Conservation (phyloP, 2,329 filamentous ascomycete genomes). For the Exophiala sp. region DNA sequence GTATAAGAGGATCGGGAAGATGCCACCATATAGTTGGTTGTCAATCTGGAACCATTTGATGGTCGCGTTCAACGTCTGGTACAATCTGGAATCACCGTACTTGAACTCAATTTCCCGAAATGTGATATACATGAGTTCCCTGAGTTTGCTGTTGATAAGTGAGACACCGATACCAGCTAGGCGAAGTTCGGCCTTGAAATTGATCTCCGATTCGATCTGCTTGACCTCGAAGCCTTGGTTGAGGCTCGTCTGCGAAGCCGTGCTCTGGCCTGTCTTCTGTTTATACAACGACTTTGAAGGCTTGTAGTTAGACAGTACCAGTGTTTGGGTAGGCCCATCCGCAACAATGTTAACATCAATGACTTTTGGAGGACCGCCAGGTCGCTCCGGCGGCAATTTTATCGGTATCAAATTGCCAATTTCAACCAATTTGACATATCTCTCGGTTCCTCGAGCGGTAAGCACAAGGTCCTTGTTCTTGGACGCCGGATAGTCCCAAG, state of each 20-base stretch:
- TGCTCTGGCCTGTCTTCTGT: conserved; percentile 50
- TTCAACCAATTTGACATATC: conserved; percentile 90
- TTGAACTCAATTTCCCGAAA: conserved; percentile 85
- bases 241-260: conserved; percentile 52
- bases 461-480: conserved; percentile 92
- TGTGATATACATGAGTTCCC: conserved; percentile 88
- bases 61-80: conserved; percentile 82
- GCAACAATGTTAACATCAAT: conserved; percentile 96
- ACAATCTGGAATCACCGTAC: conserved; percentile 86
- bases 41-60: conserved; percentile 99
- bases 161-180: conserved; percentile 89
- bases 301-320: conserved; percentile 91
- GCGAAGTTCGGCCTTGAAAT: conserved; percentile 80
- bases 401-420: conserved; percentile 95
- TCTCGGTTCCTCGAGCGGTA: conserved; percentile 68
- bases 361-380: conserved; percentile 66
- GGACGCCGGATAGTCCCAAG: conserved; percentile 98
- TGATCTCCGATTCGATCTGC: conserved; percentile 78
- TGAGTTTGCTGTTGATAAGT: conserved; percentile 83
- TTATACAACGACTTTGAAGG: conserved; percentile 87
- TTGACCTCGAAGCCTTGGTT: conserved; percentile 86
- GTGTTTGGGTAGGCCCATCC: conserved; percentile 87
- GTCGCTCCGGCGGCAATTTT: conserved; percentile 67
- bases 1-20: conserved; percentile 95
- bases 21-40: conserved; percentile 95